Conservation (phyloP, 2,329 filamentous ascomycete genomes). For the Mollisia scopiformis region DNA sequence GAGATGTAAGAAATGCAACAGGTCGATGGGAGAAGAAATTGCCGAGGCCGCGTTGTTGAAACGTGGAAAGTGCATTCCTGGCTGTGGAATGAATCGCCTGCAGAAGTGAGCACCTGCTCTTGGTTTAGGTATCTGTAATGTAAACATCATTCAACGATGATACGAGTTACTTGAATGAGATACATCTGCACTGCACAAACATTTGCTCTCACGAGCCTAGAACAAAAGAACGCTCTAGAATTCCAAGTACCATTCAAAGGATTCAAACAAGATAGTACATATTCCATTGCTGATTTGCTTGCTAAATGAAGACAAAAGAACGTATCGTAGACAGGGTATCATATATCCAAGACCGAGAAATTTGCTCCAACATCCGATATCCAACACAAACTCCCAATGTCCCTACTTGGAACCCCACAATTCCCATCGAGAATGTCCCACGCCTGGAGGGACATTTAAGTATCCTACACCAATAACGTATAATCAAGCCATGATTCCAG, state of each 20-base stretch:
- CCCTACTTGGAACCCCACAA: no score
- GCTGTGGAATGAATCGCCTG: not conserved
- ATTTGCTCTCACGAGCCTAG: no score
- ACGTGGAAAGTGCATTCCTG: not conserved
- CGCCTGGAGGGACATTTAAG: no score
- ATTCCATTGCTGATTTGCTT: not conserved
- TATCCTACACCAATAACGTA: no score
- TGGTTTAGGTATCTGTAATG: not conserved
- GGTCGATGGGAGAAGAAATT: not conserved
- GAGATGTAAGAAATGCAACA: not conserved
- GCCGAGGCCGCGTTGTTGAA: not conserved
- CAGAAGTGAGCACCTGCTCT: not conserved
- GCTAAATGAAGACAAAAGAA: not conserved
- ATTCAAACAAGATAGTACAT: not conserved
- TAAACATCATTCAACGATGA: not conserved
- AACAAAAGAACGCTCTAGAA: no score
- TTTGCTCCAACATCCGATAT: not conserved
- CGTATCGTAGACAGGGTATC: not conserved
- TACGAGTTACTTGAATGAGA: no score
- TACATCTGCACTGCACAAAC: no score
- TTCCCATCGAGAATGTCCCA: not conserved
- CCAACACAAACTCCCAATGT: not conserved
- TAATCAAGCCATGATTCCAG: conserved; percentile 27
- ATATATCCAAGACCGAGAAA: not conserved
- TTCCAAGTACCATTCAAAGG: no score